phyloP scores from a whole-genome alignment of 2,329 filamentous ascomycete genomes.

The Fusarium beomiforme region DNA sequence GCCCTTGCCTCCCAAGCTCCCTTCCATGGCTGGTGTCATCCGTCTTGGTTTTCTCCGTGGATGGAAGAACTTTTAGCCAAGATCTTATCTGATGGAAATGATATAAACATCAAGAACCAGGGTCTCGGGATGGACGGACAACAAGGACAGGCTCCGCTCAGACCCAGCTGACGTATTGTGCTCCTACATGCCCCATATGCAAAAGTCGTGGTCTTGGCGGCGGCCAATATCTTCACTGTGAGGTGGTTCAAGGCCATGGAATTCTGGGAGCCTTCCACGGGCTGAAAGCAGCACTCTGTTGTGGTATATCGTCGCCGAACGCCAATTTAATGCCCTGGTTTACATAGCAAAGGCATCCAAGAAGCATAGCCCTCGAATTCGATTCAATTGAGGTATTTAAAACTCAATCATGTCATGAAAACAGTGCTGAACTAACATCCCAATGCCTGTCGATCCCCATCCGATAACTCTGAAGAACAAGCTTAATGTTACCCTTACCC shows the following conservation, averaged over 20 bases:
- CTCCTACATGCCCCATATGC: background rate
- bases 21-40: background rate
- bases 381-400: background rate
- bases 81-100: constrained; percentile 18
- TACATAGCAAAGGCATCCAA: background rate
- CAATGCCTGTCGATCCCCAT: constrained; percentile 17
- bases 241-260: background rate
- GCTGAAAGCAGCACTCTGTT: background rate
- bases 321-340: background rate
- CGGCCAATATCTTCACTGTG: background rate
- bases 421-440: background rate
- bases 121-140: background rate
- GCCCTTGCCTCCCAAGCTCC: background rate
- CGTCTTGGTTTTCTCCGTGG: background rate
- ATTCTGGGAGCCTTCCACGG: background rate
- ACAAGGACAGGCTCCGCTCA: background rate
- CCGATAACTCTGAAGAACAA: constrained; percentile 9
- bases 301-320: background rate
- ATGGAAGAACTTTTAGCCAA: constrained; percentile 4
- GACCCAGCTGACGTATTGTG: background rate
- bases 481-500: constrained; percentile 27
- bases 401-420: background rate
- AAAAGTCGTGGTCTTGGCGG: background rate
- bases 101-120: background rate
- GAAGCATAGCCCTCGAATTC: background rate